Evolutionary conservation across 371 early-diverging fungal genomes (phyloP).

Genomic region (Fennellomyces sp.): DNA sequence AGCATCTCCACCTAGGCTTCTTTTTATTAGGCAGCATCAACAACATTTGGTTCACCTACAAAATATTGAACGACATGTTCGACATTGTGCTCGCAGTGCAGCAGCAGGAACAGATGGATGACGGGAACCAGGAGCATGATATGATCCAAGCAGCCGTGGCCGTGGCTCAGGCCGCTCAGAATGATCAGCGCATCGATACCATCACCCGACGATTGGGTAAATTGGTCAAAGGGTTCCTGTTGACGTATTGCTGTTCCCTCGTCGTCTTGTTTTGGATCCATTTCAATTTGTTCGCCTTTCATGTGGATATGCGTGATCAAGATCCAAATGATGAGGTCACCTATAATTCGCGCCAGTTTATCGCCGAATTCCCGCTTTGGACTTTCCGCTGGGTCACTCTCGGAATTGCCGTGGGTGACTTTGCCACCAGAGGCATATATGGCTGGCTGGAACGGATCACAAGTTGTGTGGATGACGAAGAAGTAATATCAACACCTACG

Average conservation of each 20-base stretch:
- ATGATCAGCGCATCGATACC: not conserved
- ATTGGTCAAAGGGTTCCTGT: constrained; percentile 29
- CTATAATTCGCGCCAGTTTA: constrained; percentile 44
- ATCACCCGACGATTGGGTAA: constrained; percentile 19
- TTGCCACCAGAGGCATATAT: constrained; percentile 40
- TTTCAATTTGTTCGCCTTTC: constrained; percentile 64
- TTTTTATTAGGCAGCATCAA: constrained; percentile 63
- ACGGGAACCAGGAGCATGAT: constrained; percentile 7
- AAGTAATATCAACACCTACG: constrained; percentile 25
- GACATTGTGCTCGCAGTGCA: constrained; percentile 43
- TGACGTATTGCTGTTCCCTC: constrained; percentile 47
- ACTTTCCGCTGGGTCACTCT: constrained; percentile 63
- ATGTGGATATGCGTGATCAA: constrained; percentile 29
- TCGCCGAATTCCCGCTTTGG: constrained; percentile 63
- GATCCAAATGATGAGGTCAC: constrained; percentile 5
- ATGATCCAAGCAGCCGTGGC: constrained; percentile 6
- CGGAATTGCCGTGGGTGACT: constrained; percentile 60
- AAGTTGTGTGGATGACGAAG: constrained; percentile 42
- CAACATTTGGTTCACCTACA: constrained; percentile 61
- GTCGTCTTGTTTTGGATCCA: constrained; percentile 66
- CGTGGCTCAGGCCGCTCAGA: constrained; percentile 3
- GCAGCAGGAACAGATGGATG: constrained; percentile 11
- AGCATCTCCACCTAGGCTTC: constrained; percentile 64
- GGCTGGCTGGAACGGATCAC: constrained; percentile 28
- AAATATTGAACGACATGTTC: constrained; percentile 61